Evolutionary conservation across 2,329 filamentous ascomycete species (phyloP).

Genomic region (Ceratocystis lukuohia): DNA sequence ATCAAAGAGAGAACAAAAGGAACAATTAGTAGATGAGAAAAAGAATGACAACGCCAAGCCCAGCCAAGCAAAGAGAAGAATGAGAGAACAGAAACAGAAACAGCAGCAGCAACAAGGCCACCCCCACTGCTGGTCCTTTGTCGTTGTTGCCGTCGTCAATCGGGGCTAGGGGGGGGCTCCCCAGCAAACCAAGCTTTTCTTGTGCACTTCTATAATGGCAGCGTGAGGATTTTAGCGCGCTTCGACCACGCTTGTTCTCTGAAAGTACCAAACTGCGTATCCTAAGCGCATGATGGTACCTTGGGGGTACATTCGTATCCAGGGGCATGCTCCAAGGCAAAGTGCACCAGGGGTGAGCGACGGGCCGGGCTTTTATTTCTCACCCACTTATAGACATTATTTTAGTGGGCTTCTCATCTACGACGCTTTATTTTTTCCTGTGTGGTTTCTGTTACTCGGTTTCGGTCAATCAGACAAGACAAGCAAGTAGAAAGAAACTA

Average conservation of each 20-base stretch:
- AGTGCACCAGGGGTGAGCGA: background rate
- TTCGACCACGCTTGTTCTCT: background rate
- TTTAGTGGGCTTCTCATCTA: background rate
- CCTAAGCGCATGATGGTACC: background rate
- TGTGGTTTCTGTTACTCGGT: background rate
- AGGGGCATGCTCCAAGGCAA: background rate
- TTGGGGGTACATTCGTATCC: slow-evolving; percentile 2
- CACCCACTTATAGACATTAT: background rate
- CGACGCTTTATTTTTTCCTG: background rate
- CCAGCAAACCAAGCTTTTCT: background rate
- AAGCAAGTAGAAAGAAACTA: too few species aligned
- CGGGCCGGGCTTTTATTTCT: background rate
- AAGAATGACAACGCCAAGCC: background rate
- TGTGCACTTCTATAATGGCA: background rate
- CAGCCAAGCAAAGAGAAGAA: background rate
- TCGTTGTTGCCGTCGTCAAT: background rate
- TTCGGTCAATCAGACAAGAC: background rate
- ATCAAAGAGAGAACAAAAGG: background rate
- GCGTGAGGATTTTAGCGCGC: background rate
- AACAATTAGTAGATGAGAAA: slow-evolving; percentile 2
- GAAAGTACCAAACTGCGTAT: background rate
- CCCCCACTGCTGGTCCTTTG: background rate
- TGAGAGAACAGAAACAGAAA: background rate
- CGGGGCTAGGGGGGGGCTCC: background rate
- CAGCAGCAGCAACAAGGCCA: background rate